These are phyloP conservation scores for Ampelocalamus luodianensis DNA, from an alignment of 176 grass and related monocot genomes.

Conservation along the genomic window DNA sequence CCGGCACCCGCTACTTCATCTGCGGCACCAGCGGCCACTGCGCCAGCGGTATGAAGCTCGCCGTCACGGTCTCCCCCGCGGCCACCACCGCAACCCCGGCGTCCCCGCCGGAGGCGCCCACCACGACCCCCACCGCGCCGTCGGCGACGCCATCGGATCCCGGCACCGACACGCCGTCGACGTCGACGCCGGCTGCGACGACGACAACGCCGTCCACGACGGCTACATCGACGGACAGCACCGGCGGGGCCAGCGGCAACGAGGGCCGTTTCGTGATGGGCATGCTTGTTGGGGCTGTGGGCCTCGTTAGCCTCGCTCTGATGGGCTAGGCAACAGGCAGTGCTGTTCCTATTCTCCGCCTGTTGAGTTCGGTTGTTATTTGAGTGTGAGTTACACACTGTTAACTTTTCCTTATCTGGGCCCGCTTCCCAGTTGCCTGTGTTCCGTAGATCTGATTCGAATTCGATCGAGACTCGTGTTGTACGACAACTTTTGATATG, in stretches of 20 bases:
- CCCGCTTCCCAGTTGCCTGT: not conserved
- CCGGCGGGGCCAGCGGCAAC: conserved; percentile 24
- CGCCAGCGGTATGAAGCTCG: conserved; percentile 86
- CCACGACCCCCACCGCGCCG: conserved; percentile 25
- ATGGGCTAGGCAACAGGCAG: too few species aligned
- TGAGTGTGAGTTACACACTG: not conserved
- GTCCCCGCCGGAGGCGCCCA: not conserved
- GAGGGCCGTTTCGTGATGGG: conserved; percentile 34
- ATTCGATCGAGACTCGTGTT: not conserved
- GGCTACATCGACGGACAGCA: conserved; percentile 1
- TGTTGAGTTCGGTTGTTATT: not conserved
- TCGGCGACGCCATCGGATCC: conserved; percentile 15
- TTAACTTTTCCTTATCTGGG: not conserved
- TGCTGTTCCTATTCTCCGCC: too few species aligned
- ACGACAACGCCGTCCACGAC: conserved; percentile 26
- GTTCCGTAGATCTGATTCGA: not conserved
- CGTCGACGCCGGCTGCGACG: conserved; percentile 18
- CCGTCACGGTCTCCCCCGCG: conserved; percentile 56
- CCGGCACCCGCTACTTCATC: conserved; percentile 94
- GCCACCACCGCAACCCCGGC: not conserved
- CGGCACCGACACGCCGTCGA: conserved; percentile 14
- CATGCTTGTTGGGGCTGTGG: conserved; percentile 34
- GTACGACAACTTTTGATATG: not conserved
- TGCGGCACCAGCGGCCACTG: conserved; percentile 75
- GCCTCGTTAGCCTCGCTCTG: conserved; percentile 33